phyloP scores from a whole-genome alignment of 345 rosid genomes.

The Cardamine chenopodiifolia region DNA sequence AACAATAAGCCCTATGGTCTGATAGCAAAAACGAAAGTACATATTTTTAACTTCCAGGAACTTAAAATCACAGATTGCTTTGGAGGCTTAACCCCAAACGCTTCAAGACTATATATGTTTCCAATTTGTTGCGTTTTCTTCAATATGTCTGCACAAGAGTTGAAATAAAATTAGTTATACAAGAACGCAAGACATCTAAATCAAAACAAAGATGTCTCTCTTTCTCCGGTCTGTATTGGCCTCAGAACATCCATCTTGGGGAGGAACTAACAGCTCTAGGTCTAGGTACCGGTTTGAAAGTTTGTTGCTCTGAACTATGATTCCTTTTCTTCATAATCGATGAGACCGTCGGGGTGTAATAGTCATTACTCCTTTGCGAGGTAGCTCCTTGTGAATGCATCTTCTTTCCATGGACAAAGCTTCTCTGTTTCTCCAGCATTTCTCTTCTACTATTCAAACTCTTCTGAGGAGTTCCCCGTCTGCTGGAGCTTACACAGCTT shows the following conservation, averaged over 20 bases:
- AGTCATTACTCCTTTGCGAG: conserved; percentile 93
- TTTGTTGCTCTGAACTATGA: conserved; percentile 53
- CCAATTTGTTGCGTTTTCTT: conserved; percentile 34
- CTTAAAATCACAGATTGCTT: conserved; percentile 17
- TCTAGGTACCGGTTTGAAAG: conserved; percentile 42
- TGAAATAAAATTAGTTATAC: conserved; percentile 48
- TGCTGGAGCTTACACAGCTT: conserved; percentile 74
- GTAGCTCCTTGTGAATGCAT: conserved; percentile 74
- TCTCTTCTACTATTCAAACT: conserved; percentile 53
- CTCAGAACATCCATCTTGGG: conserved; percentile 85
- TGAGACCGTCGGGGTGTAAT: conserved; percentile 85
- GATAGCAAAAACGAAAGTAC: background rate
- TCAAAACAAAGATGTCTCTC: conserved; percentile 35
- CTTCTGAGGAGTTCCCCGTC: conserved; percentile 73
- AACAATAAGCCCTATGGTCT: background rate
- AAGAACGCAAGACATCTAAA: conserved; percentile 34
- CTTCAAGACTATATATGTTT: conserved; percentile 15
- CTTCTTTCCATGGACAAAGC: conserved; percentile 73
- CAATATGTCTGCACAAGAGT: conserved; percentile 48
- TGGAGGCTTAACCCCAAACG: background rate
- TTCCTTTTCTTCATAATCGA: conserved; percentile 86
- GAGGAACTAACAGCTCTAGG: conserved; percentile 61
- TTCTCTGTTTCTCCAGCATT: conserved; percentile 73
- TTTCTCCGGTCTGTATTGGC: conserved; percentile 13
- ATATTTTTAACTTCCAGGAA: conserved; percentile 2